These are phyloP conservation scores for Arachis monticola DNA, from an alignment of 331 rosid genomes.

Conservation along the genomic window DNA sequence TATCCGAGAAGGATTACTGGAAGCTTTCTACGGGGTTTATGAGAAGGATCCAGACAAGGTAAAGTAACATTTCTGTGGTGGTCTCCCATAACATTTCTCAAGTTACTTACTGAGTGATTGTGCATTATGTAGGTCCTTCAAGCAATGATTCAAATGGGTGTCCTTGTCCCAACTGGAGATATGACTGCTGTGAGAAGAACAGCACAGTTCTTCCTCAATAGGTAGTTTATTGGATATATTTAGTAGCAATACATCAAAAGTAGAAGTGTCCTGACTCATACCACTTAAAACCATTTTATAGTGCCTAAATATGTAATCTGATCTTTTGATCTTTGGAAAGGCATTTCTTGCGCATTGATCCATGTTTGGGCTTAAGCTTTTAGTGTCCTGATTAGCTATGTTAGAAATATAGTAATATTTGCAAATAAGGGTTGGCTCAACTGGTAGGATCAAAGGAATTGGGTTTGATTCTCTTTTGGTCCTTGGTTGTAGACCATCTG, in stretches of 20 bases:
- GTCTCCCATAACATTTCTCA: neutral
- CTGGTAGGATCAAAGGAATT: neutral
- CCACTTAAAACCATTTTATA: constrained; percentile 34
- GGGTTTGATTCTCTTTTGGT: too few species aligned
- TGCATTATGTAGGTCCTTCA: constrained; percentile 79
- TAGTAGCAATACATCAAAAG: constrained; percentile 26
- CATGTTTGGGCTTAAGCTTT: constrained; percentile 14
- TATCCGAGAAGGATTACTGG: constrained; percentile 94
- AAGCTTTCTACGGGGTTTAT: constrained; percentile 91
- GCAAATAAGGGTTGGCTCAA: constrained; percentile 25
- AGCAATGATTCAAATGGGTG: constrained; percentile 99
- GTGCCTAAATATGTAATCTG: constrained; percentile 20
- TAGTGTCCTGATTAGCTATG: constrained; percentile 30
- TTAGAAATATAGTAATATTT: constrained; percentile 18
- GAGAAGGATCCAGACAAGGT: constrained; percentile 99
- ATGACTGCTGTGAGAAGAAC: constrained; percentile 96
- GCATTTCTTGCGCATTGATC: neutral
- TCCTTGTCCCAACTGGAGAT: constrained; percentile 99
- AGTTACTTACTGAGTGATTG: constrained; percentile 38
- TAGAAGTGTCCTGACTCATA: neutral
- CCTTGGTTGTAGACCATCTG: too few species aligned
- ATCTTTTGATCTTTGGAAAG: constrained; percentile 25
- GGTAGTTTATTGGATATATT: constrained; percentile 54
- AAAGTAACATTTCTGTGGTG: constrained; percentile 49
- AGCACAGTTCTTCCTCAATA: constrained; percentile 86